Base-by-base conservation (phyloP, 805 yeast genomes). In the Candida ficus region DNA sequence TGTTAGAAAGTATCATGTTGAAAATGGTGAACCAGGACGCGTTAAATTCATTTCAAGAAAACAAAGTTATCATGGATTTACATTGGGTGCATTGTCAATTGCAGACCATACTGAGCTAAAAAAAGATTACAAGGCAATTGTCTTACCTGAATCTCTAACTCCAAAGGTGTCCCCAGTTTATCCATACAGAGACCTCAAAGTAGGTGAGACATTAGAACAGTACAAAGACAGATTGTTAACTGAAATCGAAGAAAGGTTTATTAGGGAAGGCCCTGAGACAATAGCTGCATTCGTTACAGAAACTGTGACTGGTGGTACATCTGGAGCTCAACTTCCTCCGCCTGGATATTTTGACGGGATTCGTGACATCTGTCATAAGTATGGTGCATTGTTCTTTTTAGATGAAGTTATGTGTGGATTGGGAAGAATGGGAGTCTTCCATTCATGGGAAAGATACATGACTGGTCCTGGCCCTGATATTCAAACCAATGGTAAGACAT, bases 371-470 rank as follows among this genome's bases (percentile, higher is more conserved):
- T 71, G 77, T 44, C 67, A 71, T 52, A 73, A 73, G 55, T 72
- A 73, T 52, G 78, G 73, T 36, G 68, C 70, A 17, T 55, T 73
- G 42, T 60, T 75, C 50, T 64, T 71, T 55, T 56, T 72, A 37
- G 80, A 75, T 53, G 79, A 75, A 57, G 73, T 74, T 33, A 73
- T 74, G 78, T 71, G 76, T 53, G 80, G 80, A 22, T 58, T 70
- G 41, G 80, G 79, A 19, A 63, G 79, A 47, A 63, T 69, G 53
- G 78, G 78, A 30, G 57, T 66, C 10, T 63, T 64, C 50, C 65
- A 61, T 55, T 73, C 71, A 28, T 72, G 74, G 68, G 72, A 69
- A 44, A 66, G 64, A 42, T 57, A 40, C 43, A 46, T 60, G 52
- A 45, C 44, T 20, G 66, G 65, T 20, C 61, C 57, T 31, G 70